These are phyloP conservation scores for Yamadazyma friedrichii DNA, from an alignment of 1,139 yeast species.

Conservation along the genomic window DNA sequence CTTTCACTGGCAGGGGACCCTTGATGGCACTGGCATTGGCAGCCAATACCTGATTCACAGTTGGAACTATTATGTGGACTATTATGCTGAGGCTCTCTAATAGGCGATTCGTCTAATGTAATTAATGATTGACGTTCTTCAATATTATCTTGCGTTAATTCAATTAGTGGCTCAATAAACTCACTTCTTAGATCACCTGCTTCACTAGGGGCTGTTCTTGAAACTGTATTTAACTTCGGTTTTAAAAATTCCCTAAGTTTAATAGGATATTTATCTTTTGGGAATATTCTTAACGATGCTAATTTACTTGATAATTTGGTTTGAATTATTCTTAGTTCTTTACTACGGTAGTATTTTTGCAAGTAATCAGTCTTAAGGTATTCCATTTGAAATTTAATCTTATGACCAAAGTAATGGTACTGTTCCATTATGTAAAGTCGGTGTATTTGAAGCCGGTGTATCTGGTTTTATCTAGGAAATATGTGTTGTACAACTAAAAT, in stretches of 20 bases:
- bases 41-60: too few species aligned
- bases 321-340: constrained; percentile 39
- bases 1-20: too few species aligned
- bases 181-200: too few species aligned
- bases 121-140: too few species aligned
- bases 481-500: neutral
- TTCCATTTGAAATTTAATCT: constrained; percentile 25
- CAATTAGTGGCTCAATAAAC: too few species aligned
- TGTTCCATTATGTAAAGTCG: neutral
- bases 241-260: constrained; percentile 22
- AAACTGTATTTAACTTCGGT: too few species aligned
- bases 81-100: constrained; percentile 2
- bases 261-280: constrained; percentile 24
- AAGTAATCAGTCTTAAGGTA: constrained; percentile 36
- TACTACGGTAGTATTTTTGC: constrained; percentile 42
- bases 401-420: constrained; percentile 16
- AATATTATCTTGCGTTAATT: too few species aligned
- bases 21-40: neutral
- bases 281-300: constrained; percentile 37
- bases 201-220: neutral
- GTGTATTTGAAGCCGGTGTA: too few species aligned
- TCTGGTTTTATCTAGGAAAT: too few species aligned
- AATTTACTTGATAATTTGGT: constrained; percentile 36
- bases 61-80: neutral
- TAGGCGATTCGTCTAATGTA: too few species aligned